Percentiles rank a stretch among this genome's conserved stretches.
Evolutionary conservation across 441 rosid species (phyloP).

Genomic region (Erodium trifolium): DNA sequence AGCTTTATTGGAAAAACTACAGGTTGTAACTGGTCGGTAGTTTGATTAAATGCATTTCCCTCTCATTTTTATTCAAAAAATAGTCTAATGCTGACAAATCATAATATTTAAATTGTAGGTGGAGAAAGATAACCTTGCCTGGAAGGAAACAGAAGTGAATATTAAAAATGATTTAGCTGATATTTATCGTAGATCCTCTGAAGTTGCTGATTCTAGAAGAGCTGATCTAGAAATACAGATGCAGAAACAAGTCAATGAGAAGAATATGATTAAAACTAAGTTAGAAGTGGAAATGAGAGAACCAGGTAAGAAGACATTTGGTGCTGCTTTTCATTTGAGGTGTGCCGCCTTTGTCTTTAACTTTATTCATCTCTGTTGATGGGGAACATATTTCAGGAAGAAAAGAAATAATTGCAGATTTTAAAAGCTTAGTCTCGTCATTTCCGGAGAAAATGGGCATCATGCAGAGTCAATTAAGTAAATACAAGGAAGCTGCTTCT

Average conservation of each 20-base stretch:
- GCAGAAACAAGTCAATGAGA: conserved; percentile 58
- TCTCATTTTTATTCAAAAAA: conserved; percentile 19
- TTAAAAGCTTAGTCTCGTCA: conserved; percentile 74
- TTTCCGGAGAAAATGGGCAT: conserved; percentile 84
- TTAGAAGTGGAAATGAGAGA: conserved; percentile 67
- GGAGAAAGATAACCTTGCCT: conserved; percentile 72
- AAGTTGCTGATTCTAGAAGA: conserved; percentile 60
- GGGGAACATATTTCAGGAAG: conserved; percentile 60
- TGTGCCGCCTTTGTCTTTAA: conserved; percentile 16
- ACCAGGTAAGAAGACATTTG: conserved; percentile 44
- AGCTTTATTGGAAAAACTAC: conserved; percentile 75
- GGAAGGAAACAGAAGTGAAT: conserved; percentile 82
- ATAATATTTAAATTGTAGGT: conserved; percentile 41
- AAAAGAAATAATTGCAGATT: conserved; percentile 73
- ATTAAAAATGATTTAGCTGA: conserved; percentile 68
- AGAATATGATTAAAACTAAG: conserved; percentile 44
- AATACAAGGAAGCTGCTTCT: conserved; percentile 63
- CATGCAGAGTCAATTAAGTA: conserved; percentile 74
- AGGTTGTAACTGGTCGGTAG: conserved; percentile 80
- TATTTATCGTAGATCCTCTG: conserved; percentile 60
- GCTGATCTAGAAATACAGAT: conserved; percentile 56
- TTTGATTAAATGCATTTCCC: conserved; percentile 35
- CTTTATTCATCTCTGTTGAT: conserved; percentile 20
- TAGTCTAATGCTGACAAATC: conserved; percentile 28
- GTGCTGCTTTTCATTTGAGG: conserved; percentile 19